Percentiles rank a stretch among this genome's conserved stretches.
phyloP scores from a whole-genome alignment of 2,329 filamentous ascomycete species.

The Claviceps africana region DNA sequence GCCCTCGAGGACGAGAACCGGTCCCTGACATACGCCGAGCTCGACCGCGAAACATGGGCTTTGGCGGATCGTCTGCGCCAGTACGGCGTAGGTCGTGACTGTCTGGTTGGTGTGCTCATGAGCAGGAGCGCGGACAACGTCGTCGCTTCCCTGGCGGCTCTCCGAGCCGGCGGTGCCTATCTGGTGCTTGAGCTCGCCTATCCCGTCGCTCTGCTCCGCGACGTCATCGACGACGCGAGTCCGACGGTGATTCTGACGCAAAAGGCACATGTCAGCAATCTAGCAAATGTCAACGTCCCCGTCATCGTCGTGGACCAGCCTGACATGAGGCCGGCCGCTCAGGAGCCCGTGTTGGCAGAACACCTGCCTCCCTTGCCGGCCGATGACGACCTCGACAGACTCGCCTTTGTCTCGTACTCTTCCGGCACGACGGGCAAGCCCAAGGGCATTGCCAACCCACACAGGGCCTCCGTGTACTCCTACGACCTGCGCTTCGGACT shows the following conservation, averaged over 20 bases:
- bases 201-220: slow-evolving; percentile 56
- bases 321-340: slow-evolving; percentile 13
- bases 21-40: slow-evolving; percentile 57
- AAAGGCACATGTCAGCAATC: slow-evolving; percentile 46
- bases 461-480: slow-evolving; percentile 58
- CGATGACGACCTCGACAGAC: slow-evolving; percentile 55
- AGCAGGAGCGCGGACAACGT: slow-evolving; percentile 67
- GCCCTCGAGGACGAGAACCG: slow-evolving; percentile 58
- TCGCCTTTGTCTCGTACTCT: slow-evolving; percentile 71
- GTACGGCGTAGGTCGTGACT: slow-evolving; percentile 58
- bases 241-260: slow-evolving; percentile 60
- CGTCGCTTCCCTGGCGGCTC: slow-evolving; percentile 62
- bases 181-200: slow-evolving; percentile 70
- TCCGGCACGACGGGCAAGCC: slow-evolving; percentile 65
- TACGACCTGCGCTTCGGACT: slow-evolving; percentile 60
- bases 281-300: slow-evolving; percentile 44
- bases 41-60: slow-evolving; percentile 52
- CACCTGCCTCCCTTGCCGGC: slow-evolving; percentile 38
- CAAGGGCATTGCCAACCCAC: slow-evolving; percentile 72
- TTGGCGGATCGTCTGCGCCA: slow-evolving; percentile 50
- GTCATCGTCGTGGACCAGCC: slow-evolving; percentile 49
- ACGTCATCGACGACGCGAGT: slow-evolving; percentile 63
- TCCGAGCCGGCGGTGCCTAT: slow-evolving; percentile 67
- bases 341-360: slow-evolving; percentile 15
- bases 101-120: slow-evolving; percentile 61